Conservation (phyloP, 257 asterid genomes). For the Nemophila menziesii region DNA sequence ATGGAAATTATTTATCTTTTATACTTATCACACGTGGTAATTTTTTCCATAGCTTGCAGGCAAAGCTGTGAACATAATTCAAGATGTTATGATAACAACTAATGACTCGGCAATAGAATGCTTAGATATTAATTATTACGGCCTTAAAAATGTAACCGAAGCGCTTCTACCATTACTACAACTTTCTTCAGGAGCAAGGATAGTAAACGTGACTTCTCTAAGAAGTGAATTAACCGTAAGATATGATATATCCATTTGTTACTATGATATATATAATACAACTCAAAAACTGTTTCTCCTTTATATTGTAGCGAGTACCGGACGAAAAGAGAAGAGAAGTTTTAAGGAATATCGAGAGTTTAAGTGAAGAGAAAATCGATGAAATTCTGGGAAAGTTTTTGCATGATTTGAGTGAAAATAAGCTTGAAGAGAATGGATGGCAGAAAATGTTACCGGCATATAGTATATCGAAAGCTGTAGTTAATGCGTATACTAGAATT, state of each 20-base stretch:
- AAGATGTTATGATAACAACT: slow-evolving; percentile 46
- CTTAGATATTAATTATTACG: slow-evolving; percentile 59
- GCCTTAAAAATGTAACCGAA: slow-evolving; percentile 63
- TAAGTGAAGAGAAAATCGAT: slow-evolving; percentile 53
- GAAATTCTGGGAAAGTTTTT: slow-evolving; percentile 37
- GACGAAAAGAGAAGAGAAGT: slow-evolving; percentile 39
- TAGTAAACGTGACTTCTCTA: slow-evolving; percentile 59
- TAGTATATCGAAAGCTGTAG: slow-evolving; percentile 61
- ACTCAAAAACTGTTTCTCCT: not conserved
- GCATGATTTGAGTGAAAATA: slow-evolving; percentile 33
- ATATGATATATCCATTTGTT: not conserved
- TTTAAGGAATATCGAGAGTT: slow-evolving; percentile 45
- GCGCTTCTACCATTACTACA: slow-evolving; percentile 59
- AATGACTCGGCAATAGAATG: slow-evolving; percentile 45
- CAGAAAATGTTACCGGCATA: slow-evolving; percentile 74
- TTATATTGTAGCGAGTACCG: slow-evolving; percentile 49
- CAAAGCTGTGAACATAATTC: slow-evolving; percentile 37
- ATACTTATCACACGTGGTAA: not conserved
- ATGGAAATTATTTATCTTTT: not conserved
- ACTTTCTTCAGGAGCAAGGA: slow-evolving; percentile 54
- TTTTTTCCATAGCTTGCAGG: slow-evolving; percentile 48
- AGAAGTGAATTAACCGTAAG: slow-evolving; percentile 62
- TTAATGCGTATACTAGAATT: slow-evolving; percentile 65
- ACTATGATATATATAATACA: too few species aligned
- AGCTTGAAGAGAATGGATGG: slow-evolving; percentile 64